Evolutionary conservation across 2,329 filamentous ascomycete species (phyloP).

Genomic region (Colletotrichum chrysophilum): DNA sequence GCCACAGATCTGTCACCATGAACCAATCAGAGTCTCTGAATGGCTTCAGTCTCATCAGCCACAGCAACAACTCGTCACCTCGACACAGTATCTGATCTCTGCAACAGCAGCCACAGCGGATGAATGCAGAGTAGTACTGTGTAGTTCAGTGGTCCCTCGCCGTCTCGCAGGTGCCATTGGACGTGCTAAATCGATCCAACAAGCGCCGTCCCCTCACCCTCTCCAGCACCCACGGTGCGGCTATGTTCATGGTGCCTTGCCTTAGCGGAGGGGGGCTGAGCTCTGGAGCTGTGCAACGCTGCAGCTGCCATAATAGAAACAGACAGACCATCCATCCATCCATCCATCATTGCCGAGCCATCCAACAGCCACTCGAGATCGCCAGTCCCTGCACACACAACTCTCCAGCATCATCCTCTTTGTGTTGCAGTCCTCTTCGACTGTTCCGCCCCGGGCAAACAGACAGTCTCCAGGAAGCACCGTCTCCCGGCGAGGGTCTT

Average conservation of each 20-base stretch:
- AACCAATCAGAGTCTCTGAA: not conserved
- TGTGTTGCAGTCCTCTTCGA: not conserved
- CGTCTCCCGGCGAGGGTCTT: not conserved
- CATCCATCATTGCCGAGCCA: not conserved
- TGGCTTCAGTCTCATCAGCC: not conserved
- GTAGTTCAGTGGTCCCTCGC: not conserved
- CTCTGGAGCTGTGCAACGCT: not conserved
- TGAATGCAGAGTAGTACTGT: not conserved
- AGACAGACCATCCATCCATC: not conserved
- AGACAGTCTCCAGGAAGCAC: not conserved
- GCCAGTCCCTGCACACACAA: not conserved
- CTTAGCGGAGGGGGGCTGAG: constrained; percentile 11
- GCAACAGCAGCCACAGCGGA: not conserved
- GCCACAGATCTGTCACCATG: not conserved
- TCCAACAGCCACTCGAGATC: not conserved
- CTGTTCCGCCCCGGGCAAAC: not conserved
- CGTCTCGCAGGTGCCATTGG: not conserved
- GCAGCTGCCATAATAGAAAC: constrained; percentile 12
- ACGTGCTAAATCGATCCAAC: not conserved
- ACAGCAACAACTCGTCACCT: not conserved
- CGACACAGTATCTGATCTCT: not conserved
- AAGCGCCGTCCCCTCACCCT: not conserved
- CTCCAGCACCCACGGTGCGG: not conserved
- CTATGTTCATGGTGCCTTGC: constrained; percentile 6
- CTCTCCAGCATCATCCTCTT: not conserved